These are phyloP conservation scores for Conoideocrella luteorostrata DNA, from an alignment of 2,329 filamentous ascomycete species.

Conservation along the genomic window DNA sequence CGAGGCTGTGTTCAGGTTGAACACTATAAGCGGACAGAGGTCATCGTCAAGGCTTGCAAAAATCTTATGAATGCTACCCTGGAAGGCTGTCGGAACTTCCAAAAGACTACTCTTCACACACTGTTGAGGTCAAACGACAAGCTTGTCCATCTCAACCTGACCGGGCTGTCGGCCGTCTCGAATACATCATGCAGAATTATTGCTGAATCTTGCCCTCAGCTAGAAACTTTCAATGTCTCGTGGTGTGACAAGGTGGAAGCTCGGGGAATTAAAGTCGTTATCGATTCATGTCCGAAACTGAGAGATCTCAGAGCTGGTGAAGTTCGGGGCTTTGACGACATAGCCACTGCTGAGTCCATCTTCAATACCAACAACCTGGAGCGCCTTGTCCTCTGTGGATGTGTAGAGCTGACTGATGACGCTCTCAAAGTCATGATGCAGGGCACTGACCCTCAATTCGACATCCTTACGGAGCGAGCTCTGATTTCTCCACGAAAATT, in stretches of 20 bases:
- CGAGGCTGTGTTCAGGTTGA: conserved; percentile 85
- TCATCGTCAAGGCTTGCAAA: conserved; percentile 74
- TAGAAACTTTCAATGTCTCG: conserved; percentile 84
- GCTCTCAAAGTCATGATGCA: conserved; percentile 68
- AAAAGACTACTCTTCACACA: conserved; percentile 69
- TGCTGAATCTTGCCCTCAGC: conserved; percentile 67
- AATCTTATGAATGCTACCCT: conserved; percentile 85
- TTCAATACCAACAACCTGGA: conserved; percentile 79
- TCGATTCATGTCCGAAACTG: conserved; percentile 66
- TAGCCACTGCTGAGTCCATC: conserved; percentile 64
- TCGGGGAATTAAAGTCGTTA: conserved; percentile 63
- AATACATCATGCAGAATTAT: conserved; percentile 85
- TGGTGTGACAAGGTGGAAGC: conserved; percentile 89
- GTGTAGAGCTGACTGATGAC: conserved; percentile 69
- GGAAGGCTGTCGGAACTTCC: conserved; percentile 83
- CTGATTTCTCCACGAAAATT: conserved; percentile 72
- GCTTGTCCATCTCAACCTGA: conserved; percentile 79
- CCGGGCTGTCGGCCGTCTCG: conserved; percentile 70
- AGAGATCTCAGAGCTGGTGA: conserved; percentile 78
- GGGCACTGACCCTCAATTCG: conserved; percentile 69
- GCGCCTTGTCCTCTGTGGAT: conserved; percentile 74
- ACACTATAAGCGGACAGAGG: conserved; percentile 70
- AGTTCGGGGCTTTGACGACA: conserved; percentile 69
- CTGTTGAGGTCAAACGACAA: conserved; percentile 67
- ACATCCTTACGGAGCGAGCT: conserved; percentile 70